These are phyloP conservation scores for Huntiella moniliformis DNA, from an alignment of 2,329 filamentous ascomycete species.

Conservation along the genomic window DNA sequence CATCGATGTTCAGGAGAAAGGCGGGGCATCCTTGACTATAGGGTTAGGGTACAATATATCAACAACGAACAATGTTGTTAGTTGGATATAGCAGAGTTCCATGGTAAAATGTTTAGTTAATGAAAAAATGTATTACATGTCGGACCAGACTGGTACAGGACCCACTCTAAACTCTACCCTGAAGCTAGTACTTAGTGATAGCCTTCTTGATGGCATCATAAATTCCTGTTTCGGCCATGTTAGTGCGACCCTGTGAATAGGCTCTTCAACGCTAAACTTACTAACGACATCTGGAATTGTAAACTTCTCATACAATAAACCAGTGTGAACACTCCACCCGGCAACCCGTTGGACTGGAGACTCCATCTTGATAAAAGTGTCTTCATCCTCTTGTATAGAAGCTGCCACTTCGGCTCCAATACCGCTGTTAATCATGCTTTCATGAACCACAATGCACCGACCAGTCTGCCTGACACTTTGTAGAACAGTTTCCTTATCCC, in stretches of 20 bases:
- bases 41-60: neutral
- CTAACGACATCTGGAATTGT: slow-evolving; percentile 72
- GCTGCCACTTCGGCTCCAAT: slow-evolving; percentile 80
- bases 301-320: slow-evolving; percentile 61
- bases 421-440: slow-evolving; percentile 79
- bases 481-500: slow-evolving; percentile 68
- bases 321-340: slow-evolving; percentile 76
- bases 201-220: slow-evolving; percentile 39
- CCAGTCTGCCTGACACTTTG: slow-evolving; percentile 76
- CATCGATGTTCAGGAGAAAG: too few relatives aligned
- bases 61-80: neutral
- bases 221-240: slow-evolving; percentile 10
- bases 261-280: slow-evolving; percentile 30
- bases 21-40: neutral
- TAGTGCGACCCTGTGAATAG: neutral
- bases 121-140: too few relatives aligned
- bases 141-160: too few relatives aligned
- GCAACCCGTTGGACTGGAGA: slow-evolving; percentile 71
- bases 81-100: neutral
- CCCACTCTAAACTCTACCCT: neutral
- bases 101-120: too few relatives aligned
- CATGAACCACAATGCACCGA: slow-evolving; percentile 71
- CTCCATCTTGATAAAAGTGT: slow-evolving; percentile 65
- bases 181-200: slow-evolving; percentile 36
- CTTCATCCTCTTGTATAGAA: slow-evolving; percentile 58